A percentile compares a stretch with the other conserved stretches of the same genome.
Evolutionary conservation across 306 rosid species (phyloP).

Genomic region (Abrus pulchellus): DNA sequence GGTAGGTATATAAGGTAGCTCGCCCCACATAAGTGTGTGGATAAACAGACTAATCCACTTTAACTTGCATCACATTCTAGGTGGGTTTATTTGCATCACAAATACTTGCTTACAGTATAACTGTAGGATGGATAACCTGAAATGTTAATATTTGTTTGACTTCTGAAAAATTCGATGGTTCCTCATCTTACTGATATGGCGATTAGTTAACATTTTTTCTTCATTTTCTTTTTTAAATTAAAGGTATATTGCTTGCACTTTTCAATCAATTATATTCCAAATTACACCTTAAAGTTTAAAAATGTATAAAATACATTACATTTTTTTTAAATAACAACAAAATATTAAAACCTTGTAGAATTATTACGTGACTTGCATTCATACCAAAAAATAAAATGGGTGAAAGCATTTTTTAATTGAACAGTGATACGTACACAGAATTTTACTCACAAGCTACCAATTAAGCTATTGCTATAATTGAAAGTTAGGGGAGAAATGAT

Average conservation of each 20-base stretch:
- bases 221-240: background rate
- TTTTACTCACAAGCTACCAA: background rate
- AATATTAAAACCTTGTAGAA: background rate
- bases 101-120: background rate
- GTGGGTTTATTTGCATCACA: too few relatives aligned
- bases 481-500: too few relatives aligned
- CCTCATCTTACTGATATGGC: background rate
- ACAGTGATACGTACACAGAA: background rate
- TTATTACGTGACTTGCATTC: background rate
- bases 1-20: too few relatives aligned
- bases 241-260: background rate
- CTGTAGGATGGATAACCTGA: background rate
- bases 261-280: background rate
- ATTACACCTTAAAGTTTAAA: background rate
- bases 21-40: too few relatives aligned
- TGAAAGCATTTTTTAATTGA: background rate
- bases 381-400: background rate
- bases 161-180: background rate
- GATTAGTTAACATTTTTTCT: background rate
- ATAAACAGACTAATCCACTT: too few relatives aligned
- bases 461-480: background rate
- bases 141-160: background rate
- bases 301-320: background rate
- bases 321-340: too few relatives aligned
- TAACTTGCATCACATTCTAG: too few relatives aligned